Evolutionary conservation across 352 stramenopile species (phyloP), one percentile per base, ranked within the genome.

Genomic region (Elongisporangium anandrum): DNA sequence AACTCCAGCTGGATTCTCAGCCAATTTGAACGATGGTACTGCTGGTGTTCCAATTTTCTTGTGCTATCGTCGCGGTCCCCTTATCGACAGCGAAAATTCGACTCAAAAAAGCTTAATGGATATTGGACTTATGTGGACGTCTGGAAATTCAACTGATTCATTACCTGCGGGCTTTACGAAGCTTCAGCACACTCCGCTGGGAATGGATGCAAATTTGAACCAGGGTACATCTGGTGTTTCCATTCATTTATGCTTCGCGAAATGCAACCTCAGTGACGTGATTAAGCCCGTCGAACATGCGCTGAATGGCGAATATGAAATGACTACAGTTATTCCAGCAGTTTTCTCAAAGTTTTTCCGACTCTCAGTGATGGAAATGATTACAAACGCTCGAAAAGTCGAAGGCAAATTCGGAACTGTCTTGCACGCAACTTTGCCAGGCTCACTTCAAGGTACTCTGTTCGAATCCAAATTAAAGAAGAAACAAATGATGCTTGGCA

Each of bases 191-290:
- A 96, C 87, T 2, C 87, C 87, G 47, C 68, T 96, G 0, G 87
- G 87, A 8, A 94, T 96, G 85, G 84, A 94, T 26, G 87, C 87
- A 7, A 95, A 94, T 60, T 39, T 96, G 57, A 92, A 94, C 49
- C 81, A 93, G 61, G 85, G 85, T 13, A 92, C 85, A 3, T 73
- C 23, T 4, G 81, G 85, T 26, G 79, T 92, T 12, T 69, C 81
- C 24, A 94, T 96, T 57, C 74, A 93, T 54, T 55, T 96, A 20
- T 90, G 80, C 41, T 84, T 83, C 52, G 71, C 79, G 2, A 93
- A 92, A 65, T 75, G 70, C 15, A 75, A 88, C 55, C 60, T 63
- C 10, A 57, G 62, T 19, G 64, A 87, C 21, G 68, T 91, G n/a
- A 62, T 79, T 13, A 70, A 76, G 49, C 78, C 85, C 0, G 49